Conservation (phyloP, 108 stramenopile genomes). For the Discostella stelligeroides region DNA sequence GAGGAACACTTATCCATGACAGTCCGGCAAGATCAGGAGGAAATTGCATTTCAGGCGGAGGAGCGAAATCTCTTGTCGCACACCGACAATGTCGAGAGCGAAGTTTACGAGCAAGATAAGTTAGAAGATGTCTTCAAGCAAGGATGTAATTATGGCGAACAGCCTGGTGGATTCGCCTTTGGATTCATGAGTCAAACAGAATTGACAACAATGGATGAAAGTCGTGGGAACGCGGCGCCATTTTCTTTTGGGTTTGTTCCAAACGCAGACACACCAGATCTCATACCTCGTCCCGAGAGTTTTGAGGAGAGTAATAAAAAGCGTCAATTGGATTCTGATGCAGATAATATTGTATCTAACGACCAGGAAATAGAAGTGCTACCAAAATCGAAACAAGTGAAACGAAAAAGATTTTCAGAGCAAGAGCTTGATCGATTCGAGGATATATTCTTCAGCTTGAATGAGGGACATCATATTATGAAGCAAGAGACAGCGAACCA, state of each 20-base stretch:
- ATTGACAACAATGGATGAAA: background rate
- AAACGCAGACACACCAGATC: background rate
- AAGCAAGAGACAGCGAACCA: conserved; percentile 48
- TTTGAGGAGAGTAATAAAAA: background rate
- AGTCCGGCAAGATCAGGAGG: conserved; percentile 16
- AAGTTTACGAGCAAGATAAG: conserved; percentile 71
- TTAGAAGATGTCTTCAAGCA: conserved; percentile 77
- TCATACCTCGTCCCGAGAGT: background rate
- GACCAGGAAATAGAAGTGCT: conserved; percentile 4
- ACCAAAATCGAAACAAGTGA: background rate
- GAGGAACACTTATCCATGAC: background rate
- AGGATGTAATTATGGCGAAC: conserved; percentile 47
- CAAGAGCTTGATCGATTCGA: conserved; percentile 55
- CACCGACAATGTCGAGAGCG: conserved; percentile 2
- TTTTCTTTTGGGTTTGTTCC: conserved; percentile 61
- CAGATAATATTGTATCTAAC: background rate
- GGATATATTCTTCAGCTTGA: conserved; percentile 59
- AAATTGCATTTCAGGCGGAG: conserved; percentile 4
- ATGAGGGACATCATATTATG: conserved; percentile 68
- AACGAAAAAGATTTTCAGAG: conserved; percentile 40
- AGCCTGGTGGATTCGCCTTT: conserved; percentile 49
- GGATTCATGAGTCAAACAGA: conserved; percentile 20
- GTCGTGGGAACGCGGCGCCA: background rate
- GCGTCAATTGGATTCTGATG: background rate
- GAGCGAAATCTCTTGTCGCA: too few relatives aligned